Evolutionary conservation across 2,329 filamentous ascomycete genomes (phyloP).

Genomic region (Diaporthe aspalathi): DNA sequence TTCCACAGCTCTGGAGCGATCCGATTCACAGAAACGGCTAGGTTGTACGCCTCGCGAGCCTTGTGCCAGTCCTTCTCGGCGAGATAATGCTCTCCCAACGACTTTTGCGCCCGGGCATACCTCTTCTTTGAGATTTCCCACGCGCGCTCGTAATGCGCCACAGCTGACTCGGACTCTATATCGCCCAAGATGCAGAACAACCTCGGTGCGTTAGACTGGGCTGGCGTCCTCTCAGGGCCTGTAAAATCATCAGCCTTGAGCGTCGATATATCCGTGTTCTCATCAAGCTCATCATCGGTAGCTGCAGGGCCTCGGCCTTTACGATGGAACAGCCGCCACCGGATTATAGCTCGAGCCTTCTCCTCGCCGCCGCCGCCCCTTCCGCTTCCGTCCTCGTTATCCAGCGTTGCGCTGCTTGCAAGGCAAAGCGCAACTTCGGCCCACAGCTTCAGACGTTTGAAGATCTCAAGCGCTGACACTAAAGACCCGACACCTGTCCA

Average conservation of each 20-base stretch:
- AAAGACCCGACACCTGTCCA: constrained; percentile 92
- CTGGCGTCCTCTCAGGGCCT: constrained; percentile 75
- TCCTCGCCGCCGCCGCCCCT: constrained; percentile 74
- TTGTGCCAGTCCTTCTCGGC: constrained; percentile 72
- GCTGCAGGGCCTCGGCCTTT: constrained; percentile 52
- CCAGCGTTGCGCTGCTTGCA: constrained; percentile 70
- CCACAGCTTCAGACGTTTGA: constrained; percentile 93
- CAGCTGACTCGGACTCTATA: constrained; percentile 75
- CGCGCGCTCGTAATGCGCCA: constrained; percentile 80
- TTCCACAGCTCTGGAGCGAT: constrained; percentile 90
- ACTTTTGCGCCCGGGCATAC: constrained; percentile 88
- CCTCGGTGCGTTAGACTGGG: constrained; percentile 85
- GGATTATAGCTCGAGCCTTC: constrained; percentile 81
- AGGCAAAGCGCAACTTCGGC: constrained; percentile 93
- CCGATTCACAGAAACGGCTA: constrained; percentile 82
- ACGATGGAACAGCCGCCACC: constrained; percentile 81
- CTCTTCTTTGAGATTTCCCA: constrained; percentile 87
- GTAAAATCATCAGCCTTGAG: constrained; percentile 65
- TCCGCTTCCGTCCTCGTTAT: constrained; percentile 69
- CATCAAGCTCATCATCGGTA: constrained; percentile 59
- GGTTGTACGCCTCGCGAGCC: constrained; percentile 81
- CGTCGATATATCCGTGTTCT: constrained; percentile 66
- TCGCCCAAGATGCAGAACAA: constrained; percentile 95
- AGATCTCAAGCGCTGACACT: constrained; percentile 92
- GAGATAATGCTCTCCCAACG: constrained; percentile 83